Percentiles rank a stretch among this genome's conserved stretches.
phyloP scores from a whole-genome alignment of 2,329 filamentous ascomycete species.

The Colletotrichum cuscutae region DNA sequence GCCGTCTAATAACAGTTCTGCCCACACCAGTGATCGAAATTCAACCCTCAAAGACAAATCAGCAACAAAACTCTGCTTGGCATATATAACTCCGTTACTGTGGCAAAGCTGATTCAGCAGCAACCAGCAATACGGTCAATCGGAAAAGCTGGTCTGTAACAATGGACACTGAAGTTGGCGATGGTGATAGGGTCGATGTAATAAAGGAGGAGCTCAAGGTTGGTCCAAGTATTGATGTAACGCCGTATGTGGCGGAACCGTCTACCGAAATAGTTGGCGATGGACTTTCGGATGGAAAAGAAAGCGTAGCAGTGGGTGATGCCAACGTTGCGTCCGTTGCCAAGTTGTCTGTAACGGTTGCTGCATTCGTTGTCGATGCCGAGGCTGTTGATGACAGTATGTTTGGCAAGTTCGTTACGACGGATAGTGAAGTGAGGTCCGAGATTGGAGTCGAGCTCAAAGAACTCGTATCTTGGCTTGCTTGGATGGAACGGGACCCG shows the following conservation, averaged over 20 bases:
- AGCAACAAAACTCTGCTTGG: background rate
- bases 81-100: background rate
- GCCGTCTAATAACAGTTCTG: background rate
- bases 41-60: background rate
- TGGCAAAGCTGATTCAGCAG: background rate
- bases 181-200: background rate
- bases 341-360: background rate
- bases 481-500: background rate
- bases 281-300: background rate
- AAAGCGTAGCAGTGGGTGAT: background rate
- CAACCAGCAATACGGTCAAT: background rate
- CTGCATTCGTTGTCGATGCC: background rate
- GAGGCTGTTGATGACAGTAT: background rate
- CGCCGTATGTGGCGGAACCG: background rate
- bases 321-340: background rate
- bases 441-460: background rate
- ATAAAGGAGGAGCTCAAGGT: background rate
- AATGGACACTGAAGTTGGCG: background rate
- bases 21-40: background rate
- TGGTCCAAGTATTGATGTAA: background rate
- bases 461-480: background rate
- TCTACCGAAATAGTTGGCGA: background rate
- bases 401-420: background rate
- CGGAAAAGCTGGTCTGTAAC: background rate
- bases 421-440: too few relatives aligned